These are phyloP conservation scores for Jaapia argillacea DNA, from an alignment of 768 basidiomycete species.

Conservation along the genomic window DNA sequence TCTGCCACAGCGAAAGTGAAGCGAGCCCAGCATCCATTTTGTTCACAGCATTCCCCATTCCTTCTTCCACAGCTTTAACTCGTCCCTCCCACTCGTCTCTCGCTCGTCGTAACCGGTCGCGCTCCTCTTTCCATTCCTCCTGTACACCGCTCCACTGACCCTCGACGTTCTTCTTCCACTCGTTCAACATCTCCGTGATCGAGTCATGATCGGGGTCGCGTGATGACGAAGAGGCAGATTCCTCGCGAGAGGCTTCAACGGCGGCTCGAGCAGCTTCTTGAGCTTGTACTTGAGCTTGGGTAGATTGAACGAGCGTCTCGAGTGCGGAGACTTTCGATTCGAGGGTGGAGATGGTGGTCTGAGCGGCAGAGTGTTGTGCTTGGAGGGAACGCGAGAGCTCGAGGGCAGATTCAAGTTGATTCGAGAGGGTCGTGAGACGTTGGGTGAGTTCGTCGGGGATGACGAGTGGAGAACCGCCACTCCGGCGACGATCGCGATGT, in stretches of 20 bases:
- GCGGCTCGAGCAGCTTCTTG: conserved; percentile 14
- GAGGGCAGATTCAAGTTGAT: conserved; percentile 69
- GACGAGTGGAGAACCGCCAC: conserved; percentile 10
- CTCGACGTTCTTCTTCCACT: conserved; percentile 75
- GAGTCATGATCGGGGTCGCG: conserved; percentile 31
- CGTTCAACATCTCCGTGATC: conserved; percentile 42
- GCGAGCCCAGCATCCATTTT: conserved; percentile 24
- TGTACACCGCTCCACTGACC: conserved; percentile 69
- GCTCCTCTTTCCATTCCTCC: conserved; percentile 76
- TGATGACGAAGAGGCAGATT: conserved; percentile 20
- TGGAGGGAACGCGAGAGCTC: conserved; percentile 66
- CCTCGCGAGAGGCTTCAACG: conserved; percentile 22
- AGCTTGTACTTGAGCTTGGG: conserved; percentile 28
- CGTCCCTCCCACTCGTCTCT: conserved; percentile 76
- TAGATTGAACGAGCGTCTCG: conserved; percentile 56
- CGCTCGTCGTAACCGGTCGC: conserved; percentile 62
- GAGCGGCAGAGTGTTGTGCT: conserved; percentile 68
- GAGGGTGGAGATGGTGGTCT: conserved; percentile 57
- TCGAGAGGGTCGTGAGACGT: conserved; percentile 51
- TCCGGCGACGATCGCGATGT: background rate
- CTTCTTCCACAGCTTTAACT: conserved; percentile 40
- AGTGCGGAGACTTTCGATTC: conserved; percentile 60
- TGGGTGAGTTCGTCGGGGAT: conserved; percentile 48
- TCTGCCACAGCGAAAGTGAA: conserved; percentile 19
- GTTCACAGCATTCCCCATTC: conserved; percentile 35